Evolutionary conservation across 192 early-diverging fungal species (phyloP), one percentile per base, ranked within the genome.

Genomic region (Backusella australiensis): DNA sequence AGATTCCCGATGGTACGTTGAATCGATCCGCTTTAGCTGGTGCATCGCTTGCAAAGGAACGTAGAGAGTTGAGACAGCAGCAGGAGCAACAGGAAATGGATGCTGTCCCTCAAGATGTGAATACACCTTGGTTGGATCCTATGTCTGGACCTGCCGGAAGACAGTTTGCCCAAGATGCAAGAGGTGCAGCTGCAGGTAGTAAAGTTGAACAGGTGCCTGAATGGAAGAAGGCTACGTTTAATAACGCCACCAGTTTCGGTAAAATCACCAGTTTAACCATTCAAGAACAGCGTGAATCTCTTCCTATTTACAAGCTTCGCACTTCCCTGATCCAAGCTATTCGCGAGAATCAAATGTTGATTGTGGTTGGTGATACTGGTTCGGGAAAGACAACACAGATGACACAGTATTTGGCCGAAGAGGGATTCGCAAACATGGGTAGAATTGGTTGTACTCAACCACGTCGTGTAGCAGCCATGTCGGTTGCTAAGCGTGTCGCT

Each of bases 301-400:
- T 99, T 69, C 98, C 97, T 0, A 94, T 97, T 26, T 97, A 85
- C 82, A 93, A 95, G 65, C 81, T 96, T 70, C 89, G 96, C 32
- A 84, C 89, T 6, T 79, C 85, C 71, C 87, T 99, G 73, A 84
- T 98, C 26, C 86, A 94, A 70, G 96, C 96, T 9, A 89, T 99
- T 14, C 81, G 83, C 17, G 90, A 89, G 68, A 89, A 91, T 75
- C 90, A 90, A 78, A 83, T 95, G 71, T 69, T 98, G 44, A 87
- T 99, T 34, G 93, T 99, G 3, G 93, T 98, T 46, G 97, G 97
- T 65, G 96, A 98, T 78, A 99, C 97, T 14, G 97, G 97, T 23
- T 98, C 96, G 1, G 98, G 98, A 52, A 99, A 99, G 67, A 99
- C 98, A 1, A 99, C 98, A 4, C 98, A 99, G 85, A 93, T 99